Base-by-base conservation (phyloP, 1,284 basidiomycete species). In the Clitocybe nebularis region DNA sequence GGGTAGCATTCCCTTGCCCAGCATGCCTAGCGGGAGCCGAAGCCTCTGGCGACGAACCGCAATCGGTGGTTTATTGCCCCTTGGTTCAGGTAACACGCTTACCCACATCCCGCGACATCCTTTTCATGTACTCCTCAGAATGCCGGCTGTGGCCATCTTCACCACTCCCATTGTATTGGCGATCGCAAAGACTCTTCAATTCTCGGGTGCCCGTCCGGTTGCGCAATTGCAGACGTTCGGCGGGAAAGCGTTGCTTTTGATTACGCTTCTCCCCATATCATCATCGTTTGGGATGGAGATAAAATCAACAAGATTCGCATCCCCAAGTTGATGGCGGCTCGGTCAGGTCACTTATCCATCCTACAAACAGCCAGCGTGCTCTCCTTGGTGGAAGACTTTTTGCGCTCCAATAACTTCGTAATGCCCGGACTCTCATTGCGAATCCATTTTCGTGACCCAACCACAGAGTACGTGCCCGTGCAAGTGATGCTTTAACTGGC, bases 91-190 rank as follows among this genome's bases (percentile, higher is more conserved):
- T 54, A 37, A 16, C 41, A 24, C n/a, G n/a, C 10, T 29, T 9
- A 16, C 8, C 29, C n/a, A 16, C 10, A 10, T 33, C 3, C n/a
- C 19, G 10, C 7, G 2, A 35, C 6, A 11, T 35, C 25, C 1
- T 24, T 33, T 28, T 20, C 36, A 23, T 24, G 10, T 17, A 13
- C 21, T 22, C 3, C 4, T 33, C n/a, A 59, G 57, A 60, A 60
- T 30, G 54, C 53, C 14, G 54, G 53, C 4, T 60, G 58, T 34
- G 47, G 46, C 1, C 56, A 60, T 37, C 32, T 57, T 6, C 56
- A 58, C 34, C 58, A 60, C 26, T 52, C 55, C 3, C 58, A 60
- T 39, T 60, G 58, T 39, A 16, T 60, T 8, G 52, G 50, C 3
- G 14, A 43, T 1, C 51, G 47, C 3, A 28, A 24, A 22, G 28